Evolutionary conservation across 148 eudicot genomes (phyloP).

Genomic region (Camellia sinensis): DNA sequence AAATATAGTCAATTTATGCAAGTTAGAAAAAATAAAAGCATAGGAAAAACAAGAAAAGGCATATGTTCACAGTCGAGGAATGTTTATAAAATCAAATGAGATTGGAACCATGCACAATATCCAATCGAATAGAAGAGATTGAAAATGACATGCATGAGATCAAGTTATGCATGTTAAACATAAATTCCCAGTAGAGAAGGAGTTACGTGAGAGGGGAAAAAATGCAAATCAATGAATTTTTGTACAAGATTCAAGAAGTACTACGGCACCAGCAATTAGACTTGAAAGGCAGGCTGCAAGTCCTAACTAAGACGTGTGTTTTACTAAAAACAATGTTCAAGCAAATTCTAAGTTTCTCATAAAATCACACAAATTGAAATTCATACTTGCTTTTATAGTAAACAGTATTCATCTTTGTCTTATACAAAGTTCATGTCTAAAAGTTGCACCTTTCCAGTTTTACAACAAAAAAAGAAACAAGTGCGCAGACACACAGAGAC

Average conservation of each 20-base stretch:
- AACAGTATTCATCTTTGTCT: too few relatives aligned
- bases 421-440: too few relatives aligned
- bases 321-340: background rate
- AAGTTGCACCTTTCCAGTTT: too few relatives aligned
- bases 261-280: background rate
- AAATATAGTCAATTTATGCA: too few relatives aligned
- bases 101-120: background rate
- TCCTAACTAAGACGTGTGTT: background rate
- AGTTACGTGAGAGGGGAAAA: too few relatives aligned
- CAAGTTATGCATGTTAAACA: background rate
- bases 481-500: background rate
- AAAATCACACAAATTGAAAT: background rate
- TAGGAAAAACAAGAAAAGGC: background rate
- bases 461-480: too few relatives aligned
- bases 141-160: background rate
- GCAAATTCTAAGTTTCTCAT: background rate
- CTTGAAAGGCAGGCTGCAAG: background rate
- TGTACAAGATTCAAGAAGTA: background rate
- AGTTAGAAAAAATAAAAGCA: background rate
- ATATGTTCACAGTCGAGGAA: background rate
- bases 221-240: too few relatives aligned
- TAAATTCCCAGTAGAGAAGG: background rate
- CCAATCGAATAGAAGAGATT: background rate
- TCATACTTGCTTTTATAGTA: too few relatives aligned
- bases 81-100: background rate